These are phyloP conservation scores for Neotropicomus parvogracilis DNA, from an alignment of 1,284 basidiomycete species.

Conservation along the genomic window DNA sequence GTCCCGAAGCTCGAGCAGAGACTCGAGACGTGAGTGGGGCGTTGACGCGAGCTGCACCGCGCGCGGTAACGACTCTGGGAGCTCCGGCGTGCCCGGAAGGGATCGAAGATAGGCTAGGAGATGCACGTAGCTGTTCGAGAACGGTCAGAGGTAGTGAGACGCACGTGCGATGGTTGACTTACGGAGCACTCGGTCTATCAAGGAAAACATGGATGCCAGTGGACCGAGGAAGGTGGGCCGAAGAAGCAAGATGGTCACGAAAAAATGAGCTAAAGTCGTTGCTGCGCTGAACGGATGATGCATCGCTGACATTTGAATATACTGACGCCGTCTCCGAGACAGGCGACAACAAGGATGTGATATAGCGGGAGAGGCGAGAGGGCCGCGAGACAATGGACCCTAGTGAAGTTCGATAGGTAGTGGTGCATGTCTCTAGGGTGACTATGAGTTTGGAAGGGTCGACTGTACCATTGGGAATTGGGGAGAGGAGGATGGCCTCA, in stretches of 20 bases:
- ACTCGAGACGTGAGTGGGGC: slow-evolving; percentile 51
- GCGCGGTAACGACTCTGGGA: slow-evolving; percentile 56
- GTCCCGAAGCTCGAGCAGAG: slow-evolving; percentile 67
- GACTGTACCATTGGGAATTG: slow-evolving; percentile 43
- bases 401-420: slow-evolving; percentile 59
- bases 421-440: slow-evolving; percentile 66
- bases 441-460: slow-evolving; percentile 64
- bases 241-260: slow-evolving; percentile 56
- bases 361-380: slow-evolving; percentile 58
- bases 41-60: slow-evolving; percentile 49
- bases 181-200: slow-evolving; percentile 77
- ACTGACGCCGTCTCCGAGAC: slow-evolving; percentile 48
- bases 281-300: slow-evolving; percentile 28
- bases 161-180: slow-evolving; percentile 34
- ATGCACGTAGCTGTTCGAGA: slow-evolving; percentile 53
- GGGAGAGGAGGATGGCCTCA: slow-evolving; percentile 60
- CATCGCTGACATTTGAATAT: slow-evolving; percentile 46
- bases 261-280: slow-evolving; percentile 41
- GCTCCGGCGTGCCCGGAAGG: slow-evolving; percentile 40
- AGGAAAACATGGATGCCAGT: slow-evolving; percentile 68
- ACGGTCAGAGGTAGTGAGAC: slow-evolving; percentile 1
- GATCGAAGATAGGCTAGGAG: slow-evolving; percentile 68
- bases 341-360: slow-evolving; percentile 45
- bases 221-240: slow-evolving; percentile 48
- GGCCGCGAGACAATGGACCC: slow-evolving; percentile 62